Base-by-base conservation (phyloP, 2,329 filamentous ascomycete genomes). In the Pseudogymnoascus sp. region DNA sequence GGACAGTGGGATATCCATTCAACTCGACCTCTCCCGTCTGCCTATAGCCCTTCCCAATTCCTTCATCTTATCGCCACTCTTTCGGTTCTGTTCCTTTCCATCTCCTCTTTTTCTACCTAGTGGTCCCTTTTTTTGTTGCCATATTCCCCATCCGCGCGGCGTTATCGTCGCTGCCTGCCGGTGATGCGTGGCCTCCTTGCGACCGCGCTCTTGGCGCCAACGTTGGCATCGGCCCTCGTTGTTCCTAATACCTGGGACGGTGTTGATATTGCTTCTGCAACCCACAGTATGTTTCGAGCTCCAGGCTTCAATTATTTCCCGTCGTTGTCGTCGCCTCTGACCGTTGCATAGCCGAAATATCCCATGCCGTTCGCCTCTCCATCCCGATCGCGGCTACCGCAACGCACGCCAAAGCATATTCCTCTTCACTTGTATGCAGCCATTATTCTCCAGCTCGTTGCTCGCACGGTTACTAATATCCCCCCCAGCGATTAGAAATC, bases 201-300 rank as follows among this genome's bases (percentile, higher is more conserved):
- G 10, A 55, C 48, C 27, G 48, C 48, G 48, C 48, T 55, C 48
- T 55, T 55, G 48, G 29, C 48, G 48, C 48, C 48, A 55, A 29
- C 48, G 48, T 35, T 55, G 48, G 48, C 48, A 55, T 55, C 48
- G n/a, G 48, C 48, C 29, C 48, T 55, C 48, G 48, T 55, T 33
- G 48, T 35, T 33, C 48, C 48, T 10, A 55, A 55, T 55, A 55
- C 48, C 48, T 55, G 48, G 48, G 48, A 55, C 15, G 27, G 29
- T 35, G 29, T 33, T 55, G n/a, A 21, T 55, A 17, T 55, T 33
- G 15, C 10, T 10, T 33, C 48, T 33, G 2, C 48, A 55, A 33
- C 27, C 5, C 48, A 35, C 9, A 21, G 48, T 55, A 13, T 13
- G 48, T 55, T 55, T 55, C 15, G n/a, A 21, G 29, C 48, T 21